Conservation (phyloP, 306 rosid species). For the Lupinus albus region DNA sequence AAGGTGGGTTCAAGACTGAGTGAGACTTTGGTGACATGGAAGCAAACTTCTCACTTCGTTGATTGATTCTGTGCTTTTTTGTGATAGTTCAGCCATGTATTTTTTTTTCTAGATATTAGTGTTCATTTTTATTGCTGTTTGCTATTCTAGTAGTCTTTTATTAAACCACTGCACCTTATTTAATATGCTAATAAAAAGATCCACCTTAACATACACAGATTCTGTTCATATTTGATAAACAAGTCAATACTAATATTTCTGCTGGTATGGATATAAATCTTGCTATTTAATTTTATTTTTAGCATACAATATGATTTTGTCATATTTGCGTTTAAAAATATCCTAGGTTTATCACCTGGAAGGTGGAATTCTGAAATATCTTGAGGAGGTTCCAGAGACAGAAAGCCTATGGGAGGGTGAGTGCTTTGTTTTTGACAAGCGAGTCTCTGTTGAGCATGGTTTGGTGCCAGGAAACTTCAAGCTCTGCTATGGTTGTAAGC, state of each 20-base stretch:
- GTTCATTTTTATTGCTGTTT: no score
- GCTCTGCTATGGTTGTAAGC: conserved; percentile 95
- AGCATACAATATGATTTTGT: conserved; percentile 8
- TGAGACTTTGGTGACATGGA: no score
- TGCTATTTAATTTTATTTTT: neutral
- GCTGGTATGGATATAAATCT: neutral
- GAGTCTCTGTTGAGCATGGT: conserved; percentile 90
- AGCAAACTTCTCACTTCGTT: no score
- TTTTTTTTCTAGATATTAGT: no score
- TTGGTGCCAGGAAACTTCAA: conserved; percentile 82
- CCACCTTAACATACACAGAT: neutral
- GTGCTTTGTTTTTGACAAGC: conserved; percentile 93
- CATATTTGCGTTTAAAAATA: neutral
- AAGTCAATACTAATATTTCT: neutral
- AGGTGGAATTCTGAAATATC: conserved; percentile 96
- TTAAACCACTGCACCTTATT: no score
- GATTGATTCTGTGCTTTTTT: no score
- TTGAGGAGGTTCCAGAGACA: conserved; percentile 75
- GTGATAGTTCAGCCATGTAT: no score
- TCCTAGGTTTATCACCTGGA: conserved; percentile 86
- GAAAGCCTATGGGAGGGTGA: conserved; percentile 97
- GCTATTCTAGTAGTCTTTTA: no score
- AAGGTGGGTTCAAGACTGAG: no score
- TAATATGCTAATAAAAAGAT: no score
- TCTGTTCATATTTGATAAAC: neutral